Conservation (phyloP, 1,284 basidiomycete genomes). For the Rhodotorula glutinis region DNA sequence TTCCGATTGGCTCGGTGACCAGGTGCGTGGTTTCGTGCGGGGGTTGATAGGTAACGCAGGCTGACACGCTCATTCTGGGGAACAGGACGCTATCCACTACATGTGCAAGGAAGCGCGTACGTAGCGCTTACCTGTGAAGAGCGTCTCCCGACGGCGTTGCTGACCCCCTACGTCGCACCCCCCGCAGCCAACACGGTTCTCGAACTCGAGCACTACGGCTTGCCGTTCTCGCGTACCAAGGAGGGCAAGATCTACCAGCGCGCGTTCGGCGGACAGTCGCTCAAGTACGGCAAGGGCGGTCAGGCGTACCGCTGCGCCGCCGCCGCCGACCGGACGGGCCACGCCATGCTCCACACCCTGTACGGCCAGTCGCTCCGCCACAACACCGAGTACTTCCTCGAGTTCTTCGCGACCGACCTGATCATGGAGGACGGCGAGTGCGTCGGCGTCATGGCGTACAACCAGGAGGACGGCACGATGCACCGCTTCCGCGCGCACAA, state of each 20-base stretch:
- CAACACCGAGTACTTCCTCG: conserved; percentile 99
- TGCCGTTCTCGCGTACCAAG: conserved; percentile 97
- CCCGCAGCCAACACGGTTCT: conserved; percentile 24
- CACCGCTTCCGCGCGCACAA: conserved; percentile 98
- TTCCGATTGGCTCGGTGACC: conserved; percentile 99
- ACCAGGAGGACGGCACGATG: conserved; percentile 99
- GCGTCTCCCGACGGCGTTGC: too few relatives aligned
- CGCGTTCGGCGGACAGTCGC: conserved; percentile 97
- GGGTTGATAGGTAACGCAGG: too few relatives aligned
- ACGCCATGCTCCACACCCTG: conserved; percentile 96
- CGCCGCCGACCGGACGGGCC: conserved; percentile 97
- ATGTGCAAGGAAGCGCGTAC: conserved; percentile 40
- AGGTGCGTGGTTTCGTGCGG: conserved; percentile 60
- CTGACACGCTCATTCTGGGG: too few relatives aligned
- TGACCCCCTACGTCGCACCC: too few relatives aligned
- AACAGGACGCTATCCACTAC: conserved; percentile 63
- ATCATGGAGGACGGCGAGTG: conserved; percentile 99
- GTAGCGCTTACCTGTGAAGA: too few relatives aligned
- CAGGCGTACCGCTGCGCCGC: conserved; percentile 99
- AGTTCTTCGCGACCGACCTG: conserved; percentile 94
- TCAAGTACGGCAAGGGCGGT: conserved; percentile 96
- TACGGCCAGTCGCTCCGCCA: conserved; percentile 93
- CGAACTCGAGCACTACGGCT: conserved; percentile 96
- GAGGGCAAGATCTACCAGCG: conserved; percentile 99
- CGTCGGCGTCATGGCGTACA: conserved; percentile 97